A percentile compares a stretch with the other conserved stretches of the same genome.
Conservation (phyloP, 495 filamentous ascomycete genomes). For the Chaetomidium leptoderma region DNA sequence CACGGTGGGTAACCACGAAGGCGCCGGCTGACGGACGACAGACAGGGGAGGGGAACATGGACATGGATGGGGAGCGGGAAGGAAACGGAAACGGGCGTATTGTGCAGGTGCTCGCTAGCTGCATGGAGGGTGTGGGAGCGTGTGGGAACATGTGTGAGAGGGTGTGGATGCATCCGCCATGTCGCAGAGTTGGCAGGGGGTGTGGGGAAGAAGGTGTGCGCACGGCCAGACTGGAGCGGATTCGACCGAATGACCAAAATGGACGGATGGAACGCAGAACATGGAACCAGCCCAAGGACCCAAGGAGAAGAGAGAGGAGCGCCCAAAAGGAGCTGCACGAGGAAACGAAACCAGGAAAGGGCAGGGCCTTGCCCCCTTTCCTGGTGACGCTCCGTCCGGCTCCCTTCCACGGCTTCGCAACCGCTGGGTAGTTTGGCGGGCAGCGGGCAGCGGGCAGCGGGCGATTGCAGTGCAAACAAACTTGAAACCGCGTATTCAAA, state of each 20-base stretch:
- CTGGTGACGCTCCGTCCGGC: slow-evolving; percentile 5
- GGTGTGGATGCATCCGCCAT: not conserved
- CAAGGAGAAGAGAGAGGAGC: too few species aligned
- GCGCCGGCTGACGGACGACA: slow-evolving; percentile 7
- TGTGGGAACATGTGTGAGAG: not conserved
- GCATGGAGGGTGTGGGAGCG: not conserved
- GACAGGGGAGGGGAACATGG: slow-evolving; percentile 13
- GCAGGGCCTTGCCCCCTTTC: slow-evolving; percentile 10
- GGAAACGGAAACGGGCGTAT: slow-evolving; percentile 16
- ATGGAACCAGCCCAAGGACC: not conserved
- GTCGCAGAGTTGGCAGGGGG: not conserved
- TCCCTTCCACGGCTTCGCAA: too few species aligned
- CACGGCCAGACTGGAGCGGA: slow-evolving; percentile 2
- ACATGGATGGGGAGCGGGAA: slow-evolving; percentile 17
- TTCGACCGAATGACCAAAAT: slow-evolving; percentile 13
- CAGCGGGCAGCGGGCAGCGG: too few species aligned
- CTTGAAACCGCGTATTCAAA: too few species aligned
- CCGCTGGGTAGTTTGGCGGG: too few species aligned
- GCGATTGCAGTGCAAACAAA: too few species aligned
- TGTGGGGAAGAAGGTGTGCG: not conserved
- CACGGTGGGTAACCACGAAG: slow-evolving; percentile 5
- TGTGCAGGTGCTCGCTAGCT: slow-evolving; percentile 9
- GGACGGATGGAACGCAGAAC: slow-evolving; percentile 5
- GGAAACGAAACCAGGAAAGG: not conserved
- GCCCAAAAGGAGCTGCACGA: not conserved